Conservation (phyloP, 1,284 basidiomycete species). For the Boletus semigastroideus region DNA sequence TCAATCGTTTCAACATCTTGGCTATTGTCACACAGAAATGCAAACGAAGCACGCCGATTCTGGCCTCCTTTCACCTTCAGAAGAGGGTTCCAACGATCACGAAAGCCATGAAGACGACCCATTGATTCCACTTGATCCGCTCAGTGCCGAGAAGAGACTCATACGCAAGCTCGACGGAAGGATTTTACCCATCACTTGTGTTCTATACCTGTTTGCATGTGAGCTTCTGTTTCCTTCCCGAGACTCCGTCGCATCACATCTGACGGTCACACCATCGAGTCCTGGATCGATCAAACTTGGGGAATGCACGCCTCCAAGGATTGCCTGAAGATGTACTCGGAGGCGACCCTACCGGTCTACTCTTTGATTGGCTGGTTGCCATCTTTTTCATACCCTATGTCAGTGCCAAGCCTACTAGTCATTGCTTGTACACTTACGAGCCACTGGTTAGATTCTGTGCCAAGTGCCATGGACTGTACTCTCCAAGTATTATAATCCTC, state of each 20-base stretch:
- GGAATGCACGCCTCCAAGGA: slow-evolving; percentile 74
- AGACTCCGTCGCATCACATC: not conserved
- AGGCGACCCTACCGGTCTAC: slow-evolving; percentile 63
- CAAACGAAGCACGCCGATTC: slow-evolving; percentile 17
- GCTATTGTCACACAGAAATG: slow-evolving; percentile 8
- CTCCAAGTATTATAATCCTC: slow-evolving; percentile 67
- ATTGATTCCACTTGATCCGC: slow-evolving; percentile 22
- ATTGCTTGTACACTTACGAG: not conserved
- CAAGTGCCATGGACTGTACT: slow-evolving; percentile 68
- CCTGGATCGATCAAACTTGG: slow-evolving; percentile 72
- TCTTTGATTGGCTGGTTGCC: slow-evolving; percentile 75
- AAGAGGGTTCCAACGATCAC: slow-evolving; percentile 1
- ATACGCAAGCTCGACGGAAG: slow-evolving; percentile 65
- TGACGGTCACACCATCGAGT: slow-evolving; percentile 39
- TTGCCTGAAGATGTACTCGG: slow-evolving; percentile 60
- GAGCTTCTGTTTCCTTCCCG: slow-evolving; percentile 28
- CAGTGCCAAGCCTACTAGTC: slow-evolving; percentile 23
- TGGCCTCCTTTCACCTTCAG: slow-evolving; percentile 3
- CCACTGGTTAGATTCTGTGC: slow-evolving; percentile 54
- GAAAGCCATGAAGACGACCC: slow-evolving; percentile 20
- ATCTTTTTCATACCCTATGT: slow-evolving; percentile 78
- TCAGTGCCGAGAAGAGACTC: slow-evolving; percentile 52
- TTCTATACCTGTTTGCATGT: slow-evolving; percentile 78
- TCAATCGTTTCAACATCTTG: no score
- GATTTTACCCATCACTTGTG: slow-evolving; percentile 68